Conservation (phyloP, 1,139 yeast genomes). For the Blastobotrys serpentis region DNA sequence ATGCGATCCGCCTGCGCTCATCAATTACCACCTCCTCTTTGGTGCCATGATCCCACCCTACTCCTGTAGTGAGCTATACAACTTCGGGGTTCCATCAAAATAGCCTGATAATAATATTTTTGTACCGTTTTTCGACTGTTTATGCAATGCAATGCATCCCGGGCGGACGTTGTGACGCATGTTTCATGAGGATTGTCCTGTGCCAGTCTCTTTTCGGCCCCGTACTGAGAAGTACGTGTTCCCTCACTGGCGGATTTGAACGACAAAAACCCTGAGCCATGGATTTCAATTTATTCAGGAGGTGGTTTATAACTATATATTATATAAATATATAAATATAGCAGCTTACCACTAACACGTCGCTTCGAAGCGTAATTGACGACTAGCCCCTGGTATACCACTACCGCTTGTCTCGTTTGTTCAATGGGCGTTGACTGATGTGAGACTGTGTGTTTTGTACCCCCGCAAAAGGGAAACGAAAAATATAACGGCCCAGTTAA, state of each 20-base stretch:
- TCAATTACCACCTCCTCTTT: not conserved
- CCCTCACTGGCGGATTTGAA: not conserved
- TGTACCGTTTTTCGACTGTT: not conserved
- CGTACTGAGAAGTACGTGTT: not conserved
- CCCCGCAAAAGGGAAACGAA: too few relatives aligned
- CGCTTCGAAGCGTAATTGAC: too few relatives aligned
- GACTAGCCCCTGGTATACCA: too few relatives aligned
- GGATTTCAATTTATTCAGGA: too few relatives aligned
- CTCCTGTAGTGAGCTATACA: not conserved
- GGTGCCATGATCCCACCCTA: too few relatives aligned
- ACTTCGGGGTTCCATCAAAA: not conserved
- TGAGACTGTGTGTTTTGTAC: too few relatives aligned
- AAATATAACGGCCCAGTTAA: too few relatives aligned
- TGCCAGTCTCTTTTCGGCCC: not conserved
- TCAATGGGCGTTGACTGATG: too few relatives aligned
- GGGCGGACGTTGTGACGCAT: conserved; percentile 1
- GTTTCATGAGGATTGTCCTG: conserved; percentile 1
- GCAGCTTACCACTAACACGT: too few relatives aligned
- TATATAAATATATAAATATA: too few relatives aligned
- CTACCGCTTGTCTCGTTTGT: too few relatives aligned
- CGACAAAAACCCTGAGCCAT: not conserved
- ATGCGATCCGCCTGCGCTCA: not conserved
- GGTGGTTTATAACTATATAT: too few relatives aligned
- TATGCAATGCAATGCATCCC: conserved; percentile 1
- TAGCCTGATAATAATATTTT: conserved; percentile 3